phyloP scores from a whole-genome alignment of 73 alveolate species.

The Vitrella brassicaformis region DNA sequence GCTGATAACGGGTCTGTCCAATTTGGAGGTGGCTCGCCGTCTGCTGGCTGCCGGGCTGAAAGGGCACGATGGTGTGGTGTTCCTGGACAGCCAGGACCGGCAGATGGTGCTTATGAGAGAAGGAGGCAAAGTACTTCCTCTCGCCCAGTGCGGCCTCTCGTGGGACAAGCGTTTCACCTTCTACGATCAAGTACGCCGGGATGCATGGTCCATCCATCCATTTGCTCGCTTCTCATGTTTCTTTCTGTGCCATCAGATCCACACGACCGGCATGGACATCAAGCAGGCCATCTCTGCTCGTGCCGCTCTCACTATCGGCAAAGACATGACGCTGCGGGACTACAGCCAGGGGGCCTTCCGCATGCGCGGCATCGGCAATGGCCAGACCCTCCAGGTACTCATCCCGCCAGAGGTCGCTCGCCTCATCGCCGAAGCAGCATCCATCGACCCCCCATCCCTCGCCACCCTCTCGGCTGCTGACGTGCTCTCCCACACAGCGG shows the following conservation, averaged over 20 bases:
- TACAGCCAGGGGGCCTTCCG: slow-evolving; percentile 35
- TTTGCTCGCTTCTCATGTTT: background rate
- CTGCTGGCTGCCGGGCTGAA: slow-evolving; percentile 9
- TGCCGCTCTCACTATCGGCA: slow-evolving; percentile 16
- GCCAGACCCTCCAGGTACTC: slow-evolving; percentile 9
- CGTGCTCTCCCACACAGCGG: background rate
- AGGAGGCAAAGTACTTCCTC: slow-evolving; percentile 16
- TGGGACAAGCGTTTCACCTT: slow-evolving; percentile 11
- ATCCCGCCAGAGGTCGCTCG: slow-evolving; percentile 8
- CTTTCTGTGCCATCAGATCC: slow-evolving; percentile 3
- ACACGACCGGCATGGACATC: slow-evolving; percentile 39
- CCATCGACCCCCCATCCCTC: background rate
- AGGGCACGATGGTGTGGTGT: slow-evolving; percentile 11
- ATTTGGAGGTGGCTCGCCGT: slow-evolving; percentile 10
- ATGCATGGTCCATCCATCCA: too few relatives aligned
- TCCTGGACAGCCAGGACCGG: slow-evolving; percentile 6
- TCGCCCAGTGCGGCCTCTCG: slow-evolving; percentile 23
- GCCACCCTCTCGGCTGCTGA: background rate
- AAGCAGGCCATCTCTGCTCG: slow-evolving; percentile 16
- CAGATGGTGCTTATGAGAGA: slow-evolving; percentile 15
- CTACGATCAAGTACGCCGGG: too few relatives aligned
- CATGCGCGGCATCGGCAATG: slow-evolving; percentile 24
- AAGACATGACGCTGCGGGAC: slow-evolving; percentile 27
- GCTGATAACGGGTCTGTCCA: slow-evolving; percentile 19
- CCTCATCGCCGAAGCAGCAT: background rate